A percentile compares a stretch with the other conserved stretches of the same genome.
phyloP scores from a whole-genome alignment of 176 grass and related monocot species.

The Lolium multiflorum region DNA sequence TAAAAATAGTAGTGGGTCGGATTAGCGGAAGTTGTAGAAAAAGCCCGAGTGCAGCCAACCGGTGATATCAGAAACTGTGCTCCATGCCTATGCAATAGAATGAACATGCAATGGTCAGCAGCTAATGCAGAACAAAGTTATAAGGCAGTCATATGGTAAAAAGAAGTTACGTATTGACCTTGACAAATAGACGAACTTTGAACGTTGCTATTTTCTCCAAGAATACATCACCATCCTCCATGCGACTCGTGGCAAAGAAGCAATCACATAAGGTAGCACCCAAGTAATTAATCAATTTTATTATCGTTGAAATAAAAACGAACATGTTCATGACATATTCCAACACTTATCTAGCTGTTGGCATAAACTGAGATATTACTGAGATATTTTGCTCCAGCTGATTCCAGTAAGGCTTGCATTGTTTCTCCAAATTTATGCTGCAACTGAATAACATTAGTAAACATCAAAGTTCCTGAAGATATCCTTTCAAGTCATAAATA shows the following conservation, averaged over 20 bases:
- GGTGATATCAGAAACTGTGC: not conserved
- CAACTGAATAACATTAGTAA: constrained; percentile 34
- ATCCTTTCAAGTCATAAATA: constrained; percentile 1
- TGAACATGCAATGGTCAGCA: not conserved
- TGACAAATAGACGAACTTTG: not conserved
- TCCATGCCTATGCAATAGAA: not conserved
- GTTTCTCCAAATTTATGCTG: constrained; percentile 95
- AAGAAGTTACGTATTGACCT: not conserved
- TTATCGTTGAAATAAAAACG: too few species aligned
- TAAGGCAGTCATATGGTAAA: not conserved
- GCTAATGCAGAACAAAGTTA: not conserved
- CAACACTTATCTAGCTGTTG: too few species aligned
- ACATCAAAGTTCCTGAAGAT: not conserved
- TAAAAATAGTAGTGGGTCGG: not conserved
- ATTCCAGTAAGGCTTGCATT: constrained; percentile 36
- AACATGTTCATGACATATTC: too few species aligned
- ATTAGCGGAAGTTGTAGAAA: not conserved
- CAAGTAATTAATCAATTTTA: too few species aligned
- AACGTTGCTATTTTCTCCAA: too few species aligned
- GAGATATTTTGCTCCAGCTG: too few species aligned
- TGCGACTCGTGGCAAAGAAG: too few species aligned
- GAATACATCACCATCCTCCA: too few species aligned
- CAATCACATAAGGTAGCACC: too few species aligned
- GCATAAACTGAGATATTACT: too few species aligned
- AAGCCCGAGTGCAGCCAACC: too few species aligned